Percentiles rank a stretch among this genome's conserved stretches.
phyloP scores from a whole-genome alignment of 768 basidiomycete genomes.

The Naganishia kalamii region DNA sequence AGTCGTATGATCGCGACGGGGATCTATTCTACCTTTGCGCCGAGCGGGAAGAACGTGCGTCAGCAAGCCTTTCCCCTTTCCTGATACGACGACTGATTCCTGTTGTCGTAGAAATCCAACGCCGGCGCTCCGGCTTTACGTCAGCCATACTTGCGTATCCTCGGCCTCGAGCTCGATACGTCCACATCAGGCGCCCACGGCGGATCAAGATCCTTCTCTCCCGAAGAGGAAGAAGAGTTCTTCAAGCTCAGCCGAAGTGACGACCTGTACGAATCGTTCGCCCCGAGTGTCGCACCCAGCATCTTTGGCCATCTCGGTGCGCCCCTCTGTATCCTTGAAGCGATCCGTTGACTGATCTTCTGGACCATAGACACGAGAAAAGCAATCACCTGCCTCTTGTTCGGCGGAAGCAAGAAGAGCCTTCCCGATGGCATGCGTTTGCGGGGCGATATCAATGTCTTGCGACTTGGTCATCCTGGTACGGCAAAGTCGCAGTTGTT shows the following conservation, averaged over 20 bases:
- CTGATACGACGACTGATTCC: background rate
- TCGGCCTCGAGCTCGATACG: slow-evolving; percentile 84
- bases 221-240: slow-evolving; percentile 97
- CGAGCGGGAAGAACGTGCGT: slow-evolving; percentile 60
- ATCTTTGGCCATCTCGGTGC: slow-evolving; percentile 90
- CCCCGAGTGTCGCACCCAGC: slow-evolving; percentile 89
- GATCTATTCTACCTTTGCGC: slow-evolving; percentile 92
- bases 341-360: background rate
- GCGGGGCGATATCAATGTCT: slow-evolving; percentile 94
- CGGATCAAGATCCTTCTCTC: slow-evolving; percentile 69
- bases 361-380: slow-evolving; percentile 84
- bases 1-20: slow-evolving; percentile 93
- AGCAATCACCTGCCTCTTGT: slow-evolving; percentile 88
- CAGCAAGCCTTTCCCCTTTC: slow-evolving; percentile 42
- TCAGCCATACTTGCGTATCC: slow-evolving; percentile 85
- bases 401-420: slow-evolving; percentile 95
- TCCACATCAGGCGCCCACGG: slow-evolving; percentile 68
- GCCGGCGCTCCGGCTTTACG: slow-evolving; percentile 82
- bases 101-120: slow-evolving; percentile 38
- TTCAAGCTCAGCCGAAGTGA: slow-evolving; percentile 81
- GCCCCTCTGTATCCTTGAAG: slow-evolving; percentile 19
- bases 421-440: slow-evolving; percentile 95
- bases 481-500: slow-evolving; percentile 96
- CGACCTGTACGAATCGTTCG: slow-evolving; percentile 85
- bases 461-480: slow-evolving; percentile 93